Evolutionary conservation across 2,329 filamentous ascomycete genomes (phyloP).

Genomic region (Pseudocercospora macadamiae): DNA sequence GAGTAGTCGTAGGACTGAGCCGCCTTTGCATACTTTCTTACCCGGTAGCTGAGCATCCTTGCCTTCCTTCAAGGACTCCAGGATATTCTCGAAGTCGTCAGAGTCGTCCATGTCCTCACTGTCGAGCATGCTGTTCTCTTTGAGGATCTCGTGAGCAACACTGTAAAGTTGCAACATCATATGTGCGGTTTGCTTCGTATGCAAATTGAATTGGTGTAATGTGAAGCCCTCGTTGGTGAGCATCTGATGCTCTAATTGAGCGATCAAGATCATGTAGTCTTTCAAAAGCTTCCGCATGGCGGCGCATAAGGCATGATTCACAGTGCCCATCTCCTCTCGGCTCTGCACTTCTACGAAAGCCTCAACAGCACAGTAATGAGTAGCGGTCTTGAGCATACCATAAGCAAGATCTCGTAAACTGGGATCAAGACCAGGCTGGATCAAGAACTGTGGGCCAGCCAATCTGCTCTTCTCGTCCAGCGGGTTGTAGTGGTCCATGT

Average conservation of each 20-base stretch:
- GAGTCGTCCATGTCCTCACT: conserved; percentile 68
- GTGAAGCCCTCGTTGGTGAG: conserved; percentile 88
- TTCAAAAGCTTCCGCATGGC: conserved; percentile 88
- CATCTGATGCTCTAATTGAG: conserved; percentile 90
- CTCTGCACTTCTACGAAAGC: conserved; percentile 94
- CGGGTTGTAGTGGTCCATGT: conserved; percentile 79
- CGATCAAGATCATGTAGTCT: conserved; percentile 90
- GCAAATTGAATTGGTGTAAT: conserved; percentile 87
- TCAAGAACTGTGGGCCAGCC: conserved; percentile 77
- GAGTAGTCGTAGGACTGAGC: conserved; percentile 85
- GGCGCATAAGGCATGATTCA: conserved; percentile 96
- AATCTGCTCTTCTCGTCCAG: conserved; percentile 83
- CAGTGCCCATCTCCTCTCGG: conserved; percentile 86
- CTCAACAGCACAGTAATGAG: conserved; percentile 87
- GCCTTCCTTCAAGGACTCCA: conserved; percentile 85
- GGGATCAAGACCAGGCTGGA: conserved; percentile 82
- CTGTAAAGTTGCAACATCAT: conserved; percentile 90
- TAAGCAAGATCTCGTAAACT: conserved; percentile 84
- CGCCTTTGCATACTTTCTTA: conserved; percentile 96
- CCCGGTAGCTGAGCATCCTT: conserved; percentile 80
- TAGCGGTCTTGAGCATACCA: conserved; percentile 92
- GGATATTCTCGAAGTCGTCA: conserved; percentile 87
- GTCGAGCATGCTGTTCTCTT: conserved; percentile 83
- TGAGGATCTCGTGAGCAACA: conserved; percentile 82
- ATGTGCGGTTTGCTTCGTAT: conserved; percentile 85